Base-by-base conservation (phyloP, 208 protist species). In the Trypanosoma congolense region DNA sequence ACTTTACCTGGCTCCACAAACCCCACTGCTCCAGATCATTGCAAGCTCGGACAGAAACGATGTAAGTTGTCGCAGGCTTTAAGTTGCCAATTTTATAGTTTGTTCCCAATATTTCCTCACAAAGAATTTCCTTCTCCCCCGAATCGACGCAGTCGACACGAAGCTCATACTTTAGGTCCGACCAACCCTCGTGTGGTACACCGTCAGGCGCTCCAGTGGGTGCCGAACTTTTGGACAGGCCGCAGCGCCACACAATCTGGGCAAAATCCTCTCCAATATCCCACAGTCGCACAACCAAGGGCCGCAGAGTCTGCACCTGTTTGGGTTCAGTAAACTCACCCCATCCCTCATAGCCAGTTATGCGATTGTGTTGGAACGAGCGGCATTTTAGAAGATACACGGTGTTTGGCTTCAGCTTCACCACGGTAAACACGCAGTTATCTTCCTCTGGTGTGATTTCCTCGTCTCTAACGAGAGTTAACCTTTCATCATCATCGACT, bases 181-280 rank as follows among this genome's bases (percentile, higher is more conserved):
- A 62, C 77, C 83, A 87, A 44, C 45, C 33, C 9, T 66, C 40
- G 8, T 59, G 8, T 28, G 40, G 24, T 19, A 41, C 14, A 19
- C 22, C 29, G 35, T 49, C 9, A 19, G 38, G 14, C 8, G 36
- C 4, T 26, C 46, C 40, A 1, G 6, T 14, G 4, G 38, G 35
- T 49, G 18, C 3, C 29, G 41, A 36, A 0, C 40, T 47, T 21
- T 79, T 66, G 2, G 65, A 56, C 2, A 93, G 62, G 8, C 69
- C 83, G 31, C 81, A 83, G 10, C 61, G 63, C 87, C 90, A 96
- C 30, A 74, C 57, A 28, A 96, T 22, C 47, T 90, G 83, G 0
- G 77, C 83, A 61, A 95, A 95, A 50, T 95, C 81, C 57, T 96
- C 90, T 36, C 90, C 90, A 45, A 96, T 57, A 45, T 96, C 87